phyloP scores from a whole-genome alignment of 768 basidiomycete species.

The Tylopilus sp. region DNA sequence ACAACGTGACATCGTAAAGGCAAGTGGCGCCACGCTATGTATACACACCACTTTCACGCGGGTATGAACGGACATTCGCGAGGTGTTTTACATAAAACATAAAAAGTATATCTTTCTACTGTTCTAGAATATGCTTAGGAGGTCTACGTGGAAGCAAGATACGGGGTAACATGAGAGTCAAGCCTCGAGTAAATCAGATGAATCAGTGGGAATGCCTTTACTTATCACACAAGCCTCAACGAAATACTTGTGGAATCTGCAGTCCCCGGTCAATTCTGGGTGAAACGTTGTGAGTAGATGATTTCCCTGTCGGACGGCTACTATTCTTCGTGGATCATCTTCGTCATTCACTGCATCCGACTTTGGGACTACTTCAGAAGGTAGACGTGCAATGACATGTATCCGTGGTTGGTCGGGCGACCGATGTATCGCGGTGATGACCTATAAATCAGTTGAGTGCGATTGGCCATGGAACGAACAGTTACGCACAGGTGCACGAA shows the following conservation, averaged over 20 bases:
- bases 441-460: constrained; percentile 39
- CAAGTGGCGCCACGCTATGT: no score
- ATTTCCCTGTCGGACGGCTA: constrained; percentile 80
- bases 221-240: constrained; percentile 66
- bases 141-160: no score
- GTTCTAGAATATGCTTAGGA: background rate
- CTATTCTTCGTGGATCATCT: constrained; percentile 63
- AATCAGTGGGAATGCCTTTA: constrained; percentile 12
- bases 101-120: background rate
- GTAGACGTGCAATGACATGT: constrained; percentile 67
- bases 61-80: no score
- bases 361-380: constrained; percentile 46
- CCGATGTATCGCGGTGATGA: constrained; percentile 53
- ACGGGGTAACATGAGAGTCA: no score
- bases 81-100: no score
- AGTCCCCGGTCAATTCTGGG: constrained; percentile 85
- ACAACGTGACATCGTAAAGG: no score
- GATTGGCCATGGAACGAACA: background rate
- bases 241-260: constrained; percentile 91
- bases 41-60: no score
- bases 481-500: constrained; percentile 78
- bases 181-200: background rate
- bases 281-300: constrained; percentile 91
- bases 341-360: constrained; percentile 36
- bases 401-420: constrained; percentile 53